A percentile compares a stretch with the other conserved stretches of the same genome.
These are phyloP conservation scores for Oryza officinalis DNA, from an alignment of 176 grass and related monocot species.

Conservation along the genomic window DNA sequence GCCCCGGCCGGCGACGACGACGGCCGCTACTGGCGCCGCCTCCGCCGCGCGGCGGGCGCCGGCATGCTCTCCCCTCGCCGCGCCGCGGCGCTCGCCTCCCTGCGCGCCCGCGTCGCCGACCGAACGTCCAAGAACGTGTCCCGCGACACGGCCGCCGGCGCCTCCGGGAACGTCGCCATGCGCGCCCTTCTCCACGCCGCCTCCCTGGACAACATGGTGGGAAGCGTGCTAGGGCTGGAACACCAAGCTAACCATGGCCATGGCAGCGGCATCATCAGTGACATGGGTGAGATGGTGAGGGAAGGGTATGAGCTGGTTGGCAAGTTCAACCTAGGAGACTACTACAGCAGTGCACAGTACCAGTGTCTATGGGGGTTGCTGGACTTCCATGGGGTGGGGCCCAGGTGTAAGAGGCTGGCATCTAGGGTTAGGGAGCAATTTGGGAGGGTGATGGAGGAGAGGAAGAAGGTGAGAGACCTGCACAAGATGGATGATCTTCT, in stretches of 20 bases:
- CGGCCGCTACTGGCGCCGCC: constrained; percentile 38
- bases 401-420: constrained; percentile 25
- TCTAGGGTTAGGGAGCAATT: constrained; percentile 36
- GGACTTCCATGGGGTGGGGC: constrained; percentile 35
- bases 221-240: constrained; percentile 40
- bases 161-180: constrained; percentile 21
- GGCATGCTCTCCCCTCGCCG: constrained; percentile 46
- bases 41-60: constrained; percentile 23
- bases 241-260: too few species aligned
- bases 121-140: background rate
- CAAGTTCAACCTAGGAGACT: constrained; percentile 46
- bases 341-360: background rate
- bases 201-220: constrained; percentile 38
- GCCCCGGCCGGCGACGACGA: constrained; percentile 19
- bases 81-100: background rate
- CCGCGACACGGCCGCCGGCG: background rate
- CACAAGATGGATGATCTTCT: constrained; percentile 24
- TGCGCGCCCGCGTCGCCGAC: background rate
- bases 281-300: constrained; percentile 39
- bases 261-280: too few species aligned
- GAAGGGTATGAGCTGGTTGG: constrained; percentile 50
- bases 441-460: constrained; percentile 42
- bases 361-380: constrained; percentile 12
- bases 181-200: constrained; percentile 35
- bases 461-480: background rate